Evolutionary conservation across 345 rosid genomes (phyloP), one percentile per base, ranked within the genome.

Genomic region (Eucalyptus cloeziana): DNA sequence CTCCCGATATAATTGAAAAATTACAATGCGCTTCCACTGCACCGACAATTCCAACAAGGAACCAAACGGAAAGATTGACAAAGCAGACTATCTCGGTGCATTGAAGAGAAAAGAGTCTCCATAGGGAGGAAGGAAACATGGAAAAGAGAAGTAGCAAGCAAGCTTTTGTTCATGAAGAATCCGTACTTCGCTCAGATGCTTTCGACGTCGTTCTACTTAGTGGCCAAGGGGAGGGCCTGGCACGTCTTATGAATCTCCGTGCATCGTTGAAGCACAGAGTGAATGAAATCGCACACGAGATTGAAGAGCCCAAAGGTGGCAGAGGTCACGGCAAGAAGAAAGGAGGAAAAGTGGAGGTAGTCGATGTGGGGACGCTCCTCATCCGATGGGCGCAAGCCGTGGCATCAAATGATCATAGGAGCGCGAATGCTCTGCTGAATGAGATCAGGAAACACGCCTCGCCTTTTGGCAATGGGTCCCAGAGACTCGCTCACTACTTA

Each of bases 371-470:
- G 71, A 43, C 90, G 13, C 93, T 88, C 40, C 40, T 92, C 86
- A 88, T 92, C 49, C 89, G 31, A 80, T 92, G 93, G 67, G 93
- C 93, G 30, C 92, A 92, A 85, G 88, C 93, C 21, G 90, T 90
- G 33, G 93, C 93, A 43, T 88, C 52, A 49, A 88, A 80, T 76
- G 93, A 92, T 24, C 83, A 58, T n/a, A 87, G 24, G 31, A 88
- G 58, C 88, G 89, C 92, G 13, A 89, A 67, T 43, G 90, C 88
- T 14, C 62, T 89, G 21, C 90, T 92, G 47, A 64, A 51, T 86
- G 87, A 91, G 90, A 87, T 92, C 49, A 90, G 91, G 87, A 89
- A 80, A 50, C 86, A 89, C 49, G 89, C 92, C 58, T 92, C 91
- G 44, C 88, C 90, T 49, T 89, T 58, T 17, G 92, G 92, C 2